phyloP scores from a whole-genome alignment of 2,329 filamentous ascomycete species.

The Trichophyton schoenleinii region DNA sequence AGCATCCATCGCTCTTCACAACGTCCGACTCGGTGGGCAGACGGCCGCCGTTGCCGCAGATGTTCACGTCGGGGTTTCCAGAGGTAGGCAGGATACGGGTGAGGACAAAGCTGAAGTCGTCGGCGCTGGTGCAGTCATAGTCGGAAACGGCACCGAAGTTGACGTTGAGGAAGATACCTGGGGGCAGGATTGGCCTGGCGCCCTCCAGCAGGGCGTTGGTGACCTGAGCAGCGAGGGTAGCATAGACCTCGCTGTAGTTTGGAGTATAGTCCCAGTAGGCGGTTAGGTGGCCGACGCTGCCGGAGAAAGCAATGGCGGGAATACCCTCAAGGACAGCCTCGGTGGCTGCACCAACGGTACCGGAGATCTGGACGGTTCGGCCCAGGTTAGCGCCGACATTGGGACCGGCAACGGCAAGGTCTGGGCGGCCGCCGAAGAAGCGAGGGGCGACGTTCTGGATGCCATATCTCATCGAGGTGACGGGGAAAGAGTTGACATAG shows the following conservation, averaged over 20 bases:
- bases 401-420: neutral
- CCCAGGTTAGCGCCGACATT: neutral
- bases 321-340: neutral
- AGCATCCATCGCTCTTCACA: neutral
- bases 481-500: neutral
- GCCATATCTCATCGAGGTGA: neutral
- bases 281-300: neutral
- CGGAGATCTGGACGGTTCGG: neutral
- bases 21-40: neutral
- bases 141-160: neutral
- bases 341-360: neutral
- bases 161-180: neutral
- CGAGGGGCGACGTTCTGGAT: neutral
- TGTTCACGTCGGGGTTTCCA: neutral
- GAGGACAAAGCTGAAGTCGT: neutral
- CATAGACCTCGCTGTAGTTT: neutral
- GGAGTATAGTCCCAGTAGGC: neutral
- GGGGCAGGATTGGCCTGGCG: neutral
- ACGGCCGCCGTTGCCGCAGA: neutral
- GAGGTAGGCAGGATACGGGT: neutral
- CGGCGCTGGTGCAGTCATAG: neutral
- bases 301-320: neutral
- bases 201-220: neutral
- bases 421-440: neutral
- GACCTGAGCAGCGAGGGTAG: neutral